phyloP scores from a whole-genome alignment of 2,329 filamentous ascomycete species.

The Albophoma yamanashiensis region DNA sequence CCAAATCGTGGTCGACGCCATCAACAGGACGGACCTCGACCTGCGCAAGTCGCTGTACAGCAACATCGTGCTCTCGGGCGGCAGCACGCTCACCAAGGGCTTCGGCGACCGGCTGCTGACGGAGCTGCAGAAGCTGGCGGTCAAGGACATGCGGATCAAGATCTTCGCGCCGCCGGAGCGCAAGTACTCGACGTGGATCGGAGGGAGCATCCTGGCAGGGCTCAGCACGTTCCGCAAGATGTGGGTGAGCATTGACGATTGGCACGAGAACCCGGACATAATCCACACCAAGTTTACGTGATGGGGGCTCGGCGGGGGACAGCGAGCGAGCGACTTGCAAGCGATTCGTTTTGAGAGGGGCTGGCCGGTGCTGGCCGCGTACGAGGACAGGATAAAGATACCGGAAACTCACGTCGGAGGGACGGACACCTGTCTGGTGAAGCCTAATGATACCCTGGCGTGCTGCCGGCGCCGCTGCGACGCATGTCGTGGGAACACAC shows the following conservation, averaged over 20 bases:
- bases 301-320: constrained; percentile 5
- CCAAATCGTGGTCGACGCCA: constrained; percentile 94
- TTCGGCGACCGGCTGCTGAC: constrained; percentile 88
- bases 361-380: not conserved
- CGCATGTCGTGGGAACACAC: not conserved
- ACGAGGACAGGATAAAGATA: constrained; percentile 1
- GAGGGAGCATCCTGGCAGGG: constrained; percentile 91
- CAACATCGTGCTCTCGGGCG: constrained; percentile 95
- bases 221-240: constrained; percentile 99
- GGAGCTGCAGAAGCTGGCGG: constrained; percentile 85
- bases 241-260: constrained; percentile 99
- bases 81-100: constrained; percentile 90
- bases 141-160: constrained; percentile 99
- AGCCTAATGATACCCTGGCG: constrained; percentile 3
- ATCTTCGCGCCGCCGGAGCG: constrained; percentile 96
- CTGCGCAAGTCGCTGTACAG: constrained; percentile 87
- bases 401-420: not conserved
- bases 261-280: constrained; percentile 98
- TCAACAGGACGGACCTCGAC: constrained; percentile 90
- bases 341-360: not conserved
- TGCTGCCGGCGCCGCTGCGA: not conserved
- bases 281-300: constrained; percentile 97
- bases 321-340: not conserved
- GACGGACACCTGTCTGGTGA: not conserved
- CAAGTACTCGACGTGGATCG: constrained; percentile 99